These are phyloP conservation scores for Cenchrus fungigraminus DNA, from an alignment of 176 grass and related monocot species.

Conservation along the genomic window DNA sequence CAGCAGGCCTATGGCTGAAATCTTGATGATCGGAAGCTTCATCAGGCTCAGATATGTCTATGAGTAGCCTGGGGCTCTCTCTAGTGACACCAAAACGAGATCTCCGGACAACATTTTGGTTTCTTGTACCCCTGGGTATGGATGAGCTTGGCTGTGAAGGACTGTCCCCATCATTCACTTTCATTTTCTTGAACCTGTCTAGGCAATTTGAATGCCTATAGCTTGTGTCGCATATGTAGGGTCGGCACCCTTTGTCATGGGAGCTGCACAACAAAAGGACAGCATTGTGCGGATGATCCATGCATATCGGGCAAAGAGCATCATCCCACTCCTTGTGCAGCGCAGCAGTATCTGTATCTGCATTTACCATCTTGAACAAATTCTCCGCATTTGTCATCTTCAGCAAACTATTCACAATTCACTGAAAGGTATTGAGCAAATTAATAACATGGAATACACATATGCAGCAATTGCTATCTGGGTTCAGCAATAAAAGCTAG, in stretches of 20 bases:
- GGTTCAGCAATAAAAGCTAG: constrained; percentile 9
- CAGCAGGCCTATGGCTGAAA: constrained; percentile 21
- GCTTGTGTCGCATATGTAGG: constrained; percentile 85
- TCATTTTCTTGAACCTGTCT: constrained; percentile 73
- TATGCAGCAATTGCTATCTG: background rate
- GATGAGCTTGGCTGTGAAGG: constrained; percentile 47
- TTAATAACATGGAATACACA: constrained; percentile 14
- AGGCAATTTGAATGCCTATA: constrained; percentile 86
- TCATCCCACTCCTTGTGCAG: constrained; percentile 75
- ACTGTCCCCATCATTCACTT: constrained; percentile 37
- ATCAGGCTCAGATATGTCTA: constrained; percentile 42
- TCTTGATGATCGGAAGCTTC: constrained; percentile 42
- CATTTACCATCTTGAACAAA: constrained; percentile 40
- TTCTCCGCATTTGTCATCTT: constrained; percentile 46
- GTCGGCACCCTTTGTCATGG: constrained; percentile 71
- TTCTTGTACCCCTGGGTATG: constrained; percentile 33
- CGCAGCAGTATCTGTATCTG: constrained; percentile 44
- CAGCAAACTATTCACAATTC: constrained; percentile 23
- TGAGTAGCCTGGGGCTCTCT: constrained; percentile 14
- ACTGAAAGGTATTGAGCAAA: constrained; percentile 5
- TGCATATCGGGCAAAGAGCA: constrained; percentile 73
- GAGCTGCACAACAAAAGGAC: constrained; percentile 69
- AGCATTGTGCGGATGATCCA: constrained; percentile 91
- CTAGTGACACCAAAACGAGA: constrained; percentile 30
- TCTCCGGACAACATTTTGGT: constrained; percentile 37